Percentiles rank a stretch among this genome's conserved stretches.
Conservation (phyloP, 441 rosid species). For the Gossypium schwendimanii region DNA sequence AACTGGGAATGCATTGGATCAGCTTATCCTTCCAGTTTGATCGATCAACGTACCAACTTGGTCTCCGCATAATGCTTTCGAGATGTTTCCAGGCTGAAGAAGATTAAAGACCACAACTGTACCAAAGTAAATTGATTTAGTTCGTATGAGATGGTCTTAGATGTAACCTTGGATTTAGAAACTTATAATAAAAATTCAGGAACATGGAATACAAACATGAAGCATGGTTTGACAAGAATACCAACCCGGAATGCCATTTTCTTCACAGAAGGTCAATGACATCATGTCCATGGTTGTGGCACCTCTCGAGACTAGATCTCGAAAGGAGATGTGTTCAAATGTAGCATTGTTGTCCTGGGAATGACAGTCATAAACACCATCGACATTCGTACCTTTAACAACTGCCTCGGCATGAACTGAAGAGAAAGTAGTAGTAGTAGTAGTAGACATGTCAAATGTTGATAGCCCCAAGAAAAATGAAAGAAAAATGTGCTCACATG, state of each 20-base stretch:
- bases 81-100: conserved; percentile 60
- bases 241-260: conserved; percentile 58
- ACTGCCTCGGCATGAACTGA: conserved; percentile 64
- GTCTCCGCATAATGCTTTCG: conserved; percentile 59
- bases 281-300: conserved; percentile 54
- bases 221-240: background rate
- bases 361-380: conserved; percentile 65
- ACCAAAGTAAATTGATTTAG: background rate
- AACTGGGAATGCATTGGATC: conserved; percentile 13
- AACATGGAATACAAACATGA: background rate
- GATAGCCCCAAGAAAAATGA: background rate
- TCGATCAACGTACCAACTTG: conserved; percentile 67
- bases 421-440: background rate
- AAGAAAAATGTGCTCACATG: background rate
- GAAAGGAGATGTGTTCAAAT: conserved; percentile 51
- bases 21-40: conserved; percentile 35
- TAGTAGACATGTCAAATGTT: background rate
- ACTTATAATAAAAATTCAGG: background rate
- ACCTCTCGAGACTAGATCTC: conserved; percentile 53
- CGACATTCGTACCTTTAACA: conserved; percentile 61
- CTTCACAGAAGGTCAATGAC: conserved; percentile 64
- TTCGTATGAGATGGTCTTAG: background rate
- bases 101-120: conserved; percentile 69
- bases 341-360: conserved; percentile 55
- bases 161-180: background rate